Conservation (phyloP, 352 stramenopile species). For the Phytopythium vexans region DNA sequence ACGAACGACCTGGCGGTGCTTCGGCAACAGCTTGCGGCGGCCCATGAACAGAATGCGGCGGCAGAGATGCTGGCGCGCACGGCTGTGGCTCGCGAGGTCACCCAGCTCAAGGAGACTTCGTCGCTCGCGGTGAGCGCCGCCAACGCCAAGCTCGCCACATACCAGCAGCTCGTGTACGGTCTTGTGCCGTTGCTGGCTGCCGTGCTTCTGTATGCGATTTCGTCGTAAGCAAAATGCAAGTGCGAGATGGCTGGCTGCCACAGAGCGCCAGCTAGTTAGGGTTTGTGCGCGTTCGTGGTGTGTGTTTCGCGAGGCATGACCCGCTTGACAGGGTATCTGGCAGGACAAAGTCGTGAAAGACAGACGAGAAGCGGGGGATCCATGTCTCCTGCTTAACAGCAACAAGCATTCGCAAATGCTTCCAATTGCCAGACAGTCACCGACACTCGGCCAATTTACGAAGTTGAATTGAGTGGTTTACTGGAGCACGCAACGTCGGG, state of each 20-base stretch:
- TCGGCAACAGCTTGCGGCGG: constrained; percentile 32
- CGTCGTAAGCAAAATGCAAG: constrained; percentile 25
- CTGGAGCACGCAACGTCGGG: background rate
- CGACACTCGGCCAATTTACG: too few species aligned
- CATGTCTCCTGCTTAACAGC: too few species aligned
- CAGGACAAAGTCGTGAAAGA: too few species aligned
- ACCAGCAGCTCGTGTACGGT: constrained; percentile 50
- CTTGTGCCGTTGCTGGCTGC: constrained; percentile 55
- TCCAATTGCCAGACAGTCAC: too few species aligned
- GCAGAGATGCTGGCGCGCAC: constrained; percentile 31
- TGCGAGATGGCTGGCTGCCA: background rate
- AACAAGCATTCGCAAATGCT: too few species aligned
- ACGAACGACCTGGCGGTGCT: constrained; percentile 47
- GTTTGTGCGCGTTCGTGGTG: too few species aligned
- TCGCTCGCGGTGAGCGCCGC: constrained; percentile 21
- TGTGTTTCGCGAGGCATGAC: too few species aligned
- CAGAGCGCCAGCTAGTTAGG: too few species aligned
- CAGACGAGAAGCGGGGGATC: too few species aligned
- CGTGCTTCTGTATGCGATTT: constrained; percentile 45
- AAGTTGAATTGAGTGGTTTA: too few species aligned
- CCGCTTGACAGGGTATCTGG: too few species aligned
- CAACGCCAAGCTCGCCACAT: constrained; percentile 44
- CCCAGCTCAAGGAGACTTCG: constrained; percentile 32
- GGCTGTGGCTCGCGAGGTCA: constrained; percentile 32
- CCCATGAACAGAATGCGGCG: constrained; percentile 15